Conservation (phyloP, 345 rosid genomes). For the Citropsis articulata region DNA sequence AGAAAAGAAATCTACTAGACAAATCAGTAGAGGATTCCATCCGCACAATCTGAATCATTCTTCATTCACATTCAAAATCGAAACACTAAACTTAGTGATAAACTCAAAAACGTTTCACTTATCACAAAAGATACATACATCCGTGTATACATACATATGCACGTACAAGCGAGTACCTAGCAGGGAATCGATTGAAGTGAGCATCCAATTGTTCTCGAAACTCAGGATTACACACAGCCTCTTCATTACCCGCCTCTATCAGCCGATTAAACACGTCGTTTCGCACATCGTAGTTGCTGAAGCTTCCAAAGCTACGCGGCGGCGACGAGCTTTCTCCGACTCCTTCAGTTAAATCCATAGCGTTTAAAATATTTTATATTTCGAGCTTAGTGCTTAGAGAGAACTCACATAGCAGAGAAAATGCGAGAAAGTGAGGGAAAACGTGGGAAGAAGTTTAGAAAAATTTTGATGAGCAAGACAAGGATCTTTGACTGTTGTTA, state of each 20-base stretch:
- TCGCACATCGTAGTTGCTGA: constrained; percentile 43
- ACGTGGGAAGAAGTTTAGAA: constrained; percentile 5
- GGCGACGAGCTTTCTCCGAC: constrained; percentile 85
- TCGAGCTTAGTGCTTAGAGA: not conserved
- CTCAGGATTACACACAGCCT: constrained; percentile 48
- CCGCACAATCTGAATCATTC: constrained; percentile 13
- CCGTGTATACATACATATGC: not conserved
- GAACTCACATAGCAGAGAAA: constrained; percentile 16
- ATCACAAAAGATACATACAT: not conserved
- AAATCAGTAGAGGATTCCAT: not conserved
- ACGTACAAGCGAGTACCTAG: constrained; percentile 36
- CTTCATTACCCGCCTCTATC: constrained; percentile 47
- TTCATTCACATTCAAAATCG: constrained; percentile 8
- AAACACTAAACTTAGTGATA: not conserved
- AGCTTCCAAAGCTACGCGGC: constrained; percentile 53
- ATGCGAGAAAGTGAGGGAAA: constrained; percentile 1
- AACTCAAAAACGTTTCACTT: not conserved
- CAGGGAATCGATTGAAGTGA: constrained; percentile 69
- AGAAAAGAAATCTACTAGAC: not conserved
- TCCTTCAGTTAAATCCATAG: constrained; percentile 70
- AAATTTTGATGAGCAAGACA: constrained; percentile 13
- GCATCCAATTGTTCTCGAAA: constrained; percentile 51
- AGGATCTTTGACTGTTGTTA: constrained; percentile 52
- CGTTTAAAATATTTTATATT: not conserved
- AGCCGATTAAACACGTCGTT: constrained; percentile 54